Evolutionary conservation across 1,139 yeast species (phyloP).

Genomic region (Geotrichum restrictum): DNA sequence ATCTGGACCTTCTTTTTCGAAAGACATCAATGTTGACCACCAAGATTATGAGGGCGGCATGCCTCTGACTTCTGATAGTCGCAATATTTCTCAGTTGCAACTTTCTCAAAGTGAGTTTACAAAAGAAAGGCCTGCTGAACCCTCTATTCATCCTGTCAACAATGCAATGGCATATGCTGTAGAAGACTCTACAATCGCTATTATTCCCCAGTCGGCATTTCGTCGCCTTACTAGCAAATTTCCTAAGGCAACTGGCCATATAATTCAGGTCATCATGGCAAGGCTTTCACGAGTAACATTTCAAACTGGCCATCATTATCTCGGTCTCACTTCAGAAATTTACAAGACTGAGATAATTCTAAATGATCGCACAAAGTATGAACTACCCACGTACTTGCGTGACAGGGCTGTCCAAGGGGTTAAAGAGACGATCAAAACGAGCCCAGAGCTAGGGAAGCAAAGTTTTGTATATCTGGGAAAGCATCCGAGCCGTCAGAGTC

Average conservation of each 20-base stretch:
- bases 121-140: neutral
- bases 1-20: neutral
- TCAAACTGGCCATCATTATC: constrained; percentile 80
- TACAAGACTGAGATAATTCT: constrained; percentile 69
- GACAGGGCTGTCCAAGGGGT: constrained; percentile 55
- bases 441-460: constrained; percentile 14
- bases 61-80: constrained; percentile 5
- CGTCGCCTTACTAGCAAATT: constrained; percentile 65
- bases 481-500: constrained; percentile 2
- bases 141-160: neutral
- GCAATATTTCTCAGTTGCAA: constrained; percentile 1
- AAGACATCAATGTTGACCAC: neutral
- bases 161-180: constrained; percentile 52
- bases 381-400: constrained; percentile 59
- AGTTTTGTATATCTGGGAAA: constrained; percentile 12
- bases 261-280: constrained; percentile 86
- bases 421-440: constrained; percentile 27
- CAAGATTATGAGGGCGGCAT: neutral
- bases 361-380: constrained; percentile 44
- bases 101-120: neutral
- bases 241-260: constrained; percentile 89
- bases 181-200: constrained; percentile 76
- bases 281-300: constrained; percentile 85
- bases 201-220: constrained; percentile 83
- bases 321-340: constrained; percentile 80